Base-by-base conservation (phyloP, 345 rosid species). In the Salix udensis region DNA sequence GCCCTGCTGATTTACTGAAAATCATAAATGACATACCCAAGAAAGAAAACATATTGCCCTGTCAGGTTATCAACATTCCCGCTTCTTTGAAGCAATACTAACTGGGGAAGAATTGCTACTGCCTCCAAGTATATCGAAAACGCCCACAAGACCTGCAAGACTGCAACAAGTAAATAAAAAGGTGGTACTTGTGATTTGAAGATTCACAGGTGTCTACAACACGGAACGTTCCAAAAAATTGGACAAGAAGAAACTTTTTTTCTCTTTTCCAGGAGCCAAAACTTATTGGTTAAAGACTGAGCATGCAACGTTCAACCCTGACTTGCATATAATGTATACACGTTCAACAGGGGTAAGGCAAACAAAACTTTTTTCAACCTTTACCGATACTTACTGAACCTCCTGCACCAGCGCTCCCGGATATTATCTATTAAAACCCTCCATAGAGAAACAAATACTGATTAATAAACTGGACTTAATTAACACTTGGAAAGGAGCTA, bases 51-150 rank as follows among this genome's bases (percentile, higher is more conserved):
- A 85, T 94, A 94, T 87, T 94, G 97, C 70, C 97, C 98, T 0
- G 98, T 90, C 83, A 92, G 82, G 82, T 94, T 94, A 88, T 94
- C 98, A 73, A 94, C 98, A 81, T 94, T 94, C 72, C 98, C 95
- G 75, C 97, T 92, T 82, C 97, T 73, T 78, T 94, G 98, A 55
- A 94, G 94, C 83, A 92, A 77, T 79, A 94, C 92, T 80, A 94
- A 75, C 85, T 91, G 98, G 37, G 97, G 97, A 86, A 94, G 92
- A 77, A 94, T 94, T 18, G 98, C 98, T 77, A 94, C 87, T 48
- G 98, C 95, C 86, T 94, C 98, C 92, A 94, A 84, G 88, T 94
- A 94, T 28, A 94, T 89, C 18, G 97, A 94, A 78, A 94, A 91
- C 19, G 97, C 97, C 97, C 97, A 94, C 67, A 90, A 85, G 60